Evolutionary conservation across 1,284 basidiomycete species (phyloP), one percentile per base, ranked within the genome.

Genomic region (Tranzscheliella williamsii): DNA sequence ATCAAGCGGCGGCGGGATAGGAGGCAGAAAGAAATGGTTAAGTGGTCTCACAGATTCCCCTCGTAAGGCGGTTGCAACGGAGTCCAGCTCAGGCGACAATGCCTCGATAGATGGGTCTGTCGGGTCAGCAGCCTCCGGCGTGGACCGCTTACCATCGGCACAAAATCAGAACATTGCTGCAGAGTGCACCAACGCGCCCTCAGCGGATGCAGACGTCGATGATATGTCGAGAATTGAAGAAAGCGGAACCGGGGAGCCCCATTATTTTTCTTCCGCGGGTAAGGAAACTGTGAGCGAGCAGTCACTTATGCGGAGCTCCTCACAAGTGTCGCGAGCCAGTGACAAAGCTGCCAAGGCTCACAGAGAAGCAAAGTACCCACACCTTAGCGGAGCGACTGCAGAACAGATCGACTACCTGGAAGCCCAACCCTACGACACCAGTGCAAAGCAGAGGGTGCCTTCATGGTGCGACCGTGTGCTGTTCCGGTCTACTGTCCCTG

Each of bases 381-480:
- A 61, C 15, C 27, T 61, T 31, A 61, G 51, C 1, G 57, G 57
- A 5, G 56, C 56, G 4, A 56, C 49, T 3, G 63, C 57, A 1
- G 57, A 61, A 31, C 57, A 61, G 38, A 61, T 61, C 20, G 51
- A 61, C 47, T 61, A 39, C n/a, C 39, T 61, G 22, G 70, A 67
- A 46, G 56, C 34, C 49, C 80, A 81, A 15, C 78, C 79, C 4
- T 82, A 82, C 65, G 81, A 82, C 46, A 79, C 79, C 15, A 79
- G 78, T 20, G 79, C 81, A 42, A 82, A 82, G 65, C 80, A 82
- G 64, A 69, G 81, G 17, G 80, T 82, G 1, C 81, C 81, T 0
- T 79, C 78, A 34, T 82, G 81, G 81, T 73, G 70, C 49, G 74
- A 76, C 39, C 68, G 74, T 4, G 69, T 76, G 11, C 38, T 76